These are phyloP conservation scores for Penicillium freii DNA, from an alignment of 2,329 filamentous ascomycete genomes.

Conservation along the genomic window DNA sequence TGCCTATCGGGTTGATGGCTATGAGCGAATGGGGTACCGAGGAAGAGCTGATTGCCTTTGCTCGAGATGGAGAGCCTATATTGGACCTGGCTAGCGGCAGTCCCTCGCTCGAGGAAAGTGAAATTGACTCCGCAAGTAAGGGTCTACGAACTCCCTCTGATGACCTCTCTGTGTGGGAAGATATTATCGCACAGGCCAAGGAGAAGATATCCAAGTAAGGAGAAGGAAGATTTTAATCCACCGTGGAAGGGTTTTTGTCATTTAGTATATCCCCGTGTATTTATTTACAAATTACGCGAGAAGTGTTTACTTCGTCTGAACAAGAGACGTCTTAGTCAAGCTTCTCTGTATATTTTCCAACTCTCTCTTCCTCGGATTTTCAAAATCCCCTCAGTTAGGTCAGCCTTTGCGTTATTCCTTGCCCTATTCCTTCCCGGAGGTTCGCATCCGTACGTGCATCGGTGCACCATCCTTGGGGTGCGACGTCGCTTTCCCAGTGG, in stretches of 20 bases:
- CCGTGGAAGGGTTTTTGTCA: background rate
- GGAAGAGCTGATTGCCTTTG: constrained; percentile 53
- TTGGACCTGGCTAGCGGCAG: constrained; percentile 34
- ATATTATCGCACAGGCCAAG: constrained; percentile 34
- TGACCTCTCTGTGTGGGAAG: constrained; percentile 37
- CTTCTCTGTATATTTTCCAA: background rate
- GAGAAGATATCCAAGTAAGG: background rate
- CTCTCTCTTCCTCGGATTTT: background rate
- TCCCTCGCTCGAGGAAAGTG: constrained; percentile 3
- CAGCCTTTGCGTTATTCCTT: background rate
- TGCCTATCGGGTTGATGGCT: constrained; percentile 55
- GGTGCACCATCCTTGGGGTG: background rate
- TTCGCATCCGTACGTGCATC: background rate
- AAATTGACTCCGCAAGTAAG: constrained; percentile 7
- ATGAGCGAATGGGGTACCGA: constrained; percentile 57
- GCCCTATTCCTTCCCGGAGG: background rate
- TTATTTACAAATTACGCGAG: background rate
- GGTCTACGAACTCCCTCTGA: constrained; percentile 32
- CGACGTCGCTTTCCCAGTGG: background rate
- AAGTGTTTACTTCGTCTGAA: background rate
- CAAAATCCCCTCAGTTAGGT: background rate
- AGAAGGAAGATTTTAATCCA: background rate
- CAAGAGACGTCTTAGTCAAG: background rate
- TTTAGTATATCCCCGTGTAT: background rate
- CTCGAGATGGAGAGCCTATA: constrained; percentile 51